phyloP scores from a whole-genome alignment of 2,329 filamentous ascomycete species.

The Penicillium sp. region DNA sequence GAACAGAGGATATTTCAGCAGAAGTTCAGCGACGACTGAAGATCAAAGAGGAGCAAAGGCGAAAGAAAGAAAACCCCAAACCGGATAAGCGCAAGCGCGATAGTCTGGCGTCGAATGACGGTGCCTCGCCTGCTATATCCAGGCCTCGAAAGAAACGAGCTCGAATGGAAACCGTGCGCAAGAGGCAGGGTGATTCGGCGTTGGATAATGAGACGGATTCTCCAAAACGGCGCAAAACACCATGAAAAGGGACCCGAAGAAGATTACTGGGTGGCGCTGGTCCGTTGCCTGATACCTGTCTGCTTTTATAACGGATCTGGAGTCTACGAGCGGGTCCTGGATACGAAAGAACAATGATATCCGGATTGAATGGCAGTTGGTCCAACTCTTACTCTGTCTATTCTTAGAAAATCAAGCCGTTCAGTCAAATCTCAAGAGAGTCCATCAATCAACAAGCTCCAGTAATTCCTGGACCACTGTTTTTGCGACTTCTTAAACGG shows the following conservation, averaged over 20 bases:
- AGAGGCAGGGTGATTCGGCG: conserved; percentile 1
- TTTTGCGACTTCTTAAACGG: no score
- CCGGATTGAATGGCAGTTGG: not conserved
- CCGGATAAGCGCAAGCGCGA: conserved; percentile 43
- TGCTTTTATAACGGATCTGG: not conserved
- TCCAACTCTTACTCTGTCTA: not conserved
- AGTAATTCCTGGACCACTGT: no score
- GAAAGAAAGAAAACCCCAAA: conserved; percentile 28
- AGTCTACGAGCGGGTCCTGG: not conserved
- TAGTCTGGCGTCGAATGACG: conserved; percentile 33
- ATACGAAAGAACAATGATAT: not conserved
- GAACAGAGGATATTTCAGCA: conserved; percentile 47
- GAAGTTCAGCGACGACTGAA: conserved; percentile 47
- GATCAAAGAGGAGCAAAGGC: conserved; percentile 44
- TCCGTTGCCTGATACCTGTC: not conserved
- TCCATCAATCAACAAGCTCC: not conserved
- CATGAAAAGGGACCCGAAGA: not conserved
- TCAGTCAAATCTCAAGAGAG: not conserved
- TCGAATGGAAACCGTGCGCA: conserved; percentile 7
- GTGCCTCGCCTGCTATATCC: conserved; percentile 14
- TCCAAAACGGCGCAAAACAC: conserved; percentile 1
- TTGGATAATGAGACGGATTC: not conserved
- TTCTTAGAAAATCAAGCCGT: not conserved
- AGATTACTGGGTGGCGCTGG: not conserved
- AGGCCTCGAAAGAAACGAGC: conserved; percentile 26